Evolutionary conservation across 169 alveolate species (phyloP).

Genomic region (Cryptosporidium meleagridis): DNA sequence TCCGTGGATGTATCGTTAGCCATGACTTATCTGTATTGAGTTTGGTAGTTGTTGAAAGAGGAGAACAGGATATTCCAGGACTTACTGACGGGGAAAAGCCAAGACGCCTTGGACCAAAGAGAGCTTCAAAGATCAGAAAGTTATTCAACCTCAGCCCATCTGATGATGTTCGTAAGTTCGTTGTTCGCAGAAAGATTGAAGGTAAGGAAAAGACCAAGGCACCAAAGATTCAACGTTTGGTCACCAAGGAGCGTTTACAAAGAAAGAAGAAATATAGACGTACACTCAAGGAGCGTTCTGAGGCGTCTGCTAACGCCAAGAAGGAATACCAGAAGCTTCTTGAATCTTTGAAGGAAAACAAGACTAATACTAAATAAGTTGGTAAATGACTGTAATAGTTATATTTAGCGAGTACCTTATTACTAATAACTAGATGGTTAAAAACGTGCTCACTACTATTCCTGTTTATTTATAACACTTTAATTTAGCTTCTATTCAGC

Average conservation of each 20-base stretch:
- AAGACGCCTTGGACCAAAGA: slow-evolving; percentile 99
- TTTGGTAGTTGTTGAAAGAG: slow-evolving; percentile 96
- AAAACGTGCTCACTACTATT: slow-evolving; percentile 11
- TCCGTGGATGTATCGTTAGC: slow-evolving; percentile 99
- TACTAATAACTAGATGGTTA: slow-evolving; percentile 9
- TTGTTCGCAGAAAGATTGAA: slow-evolving; percentile 90
- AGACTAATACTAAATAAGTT: slow-evolving; percentile 13
- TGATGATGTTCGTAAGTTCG: slow-evolving; percentile 97
- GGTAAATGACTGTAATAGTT: slow-evolving; percentile 40
- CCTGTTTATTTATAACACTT: slow-evolving; percentile 28
- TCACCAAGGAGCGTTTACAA: slow-evolving; percentile 97
- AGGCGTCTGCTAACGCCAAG: slow-evolving; percentile 66
- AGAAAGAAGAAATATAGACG: slow-evolving; percentile 90
- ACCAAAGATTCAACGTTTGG: slow-evolving; percentile 98
- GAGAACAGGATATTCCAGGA: slow-evolving; percentile 96
- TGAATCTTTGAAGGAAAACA: slow-evolving; percentile 24
- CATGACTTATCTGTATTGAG: slow-evolving; percentile 97
- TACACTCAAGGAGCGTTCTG: slow-evolving; percentile 64
- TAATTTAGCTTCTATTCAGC: slow-evolving; percentile 17
- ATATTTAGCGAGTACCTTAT: neutral
- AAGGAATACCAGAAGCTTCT: slow-evolving; percentile 59
- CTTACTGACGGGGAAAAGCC: slow-evolving; percentile 97
- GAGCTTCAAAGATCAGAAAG: slow-evolving; percentile 97
- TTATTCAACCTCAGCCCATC: slow-evolving; percentile 92
- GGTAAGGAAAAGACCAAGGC: slow-evolving; percentile 95